A percentile compares a stretch with the other conserved stretches of the same genome.
These are phyloP conservation scores for Apium graveolens DNA, from an alignment of 129 eudicot species.

Conservation along the genomic window DNA sequence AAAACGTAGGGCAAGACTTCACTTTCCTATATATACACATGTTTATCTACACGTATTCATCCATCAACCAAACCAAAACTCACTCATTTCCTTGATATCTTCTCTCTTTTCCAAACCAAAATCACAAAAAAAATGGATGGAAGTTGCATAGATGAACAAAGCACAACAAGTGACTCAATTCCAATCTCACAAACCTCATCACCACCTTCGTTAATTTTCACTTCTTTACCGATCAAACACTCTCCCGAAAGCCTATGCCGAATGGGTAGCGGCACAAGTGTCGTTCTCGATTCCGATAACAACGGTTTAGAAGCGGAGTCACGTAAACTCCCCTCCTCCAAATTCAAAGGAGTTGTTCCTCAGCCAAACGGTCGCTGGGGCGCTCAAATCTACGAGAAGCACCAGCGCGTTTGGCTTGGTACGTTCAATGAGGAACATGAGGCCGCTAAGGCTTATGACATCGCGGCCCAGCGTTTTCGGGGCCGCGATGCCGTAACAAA, in stretches of 20 bases:
- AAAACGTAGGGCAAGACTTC: background rate
- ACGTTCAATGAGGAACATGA: slow-evolving; percentile 80
- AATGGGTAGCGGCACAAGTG: slow-evolving; percentile 57
- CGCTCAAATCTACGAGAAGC: slow-evolving; percentile 92
- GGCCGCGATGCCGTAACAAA: slow-evolving; percentile 91
- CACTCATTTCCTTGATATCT: background rate
- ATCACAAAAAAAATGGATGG: slow-evolving; percentile 25
- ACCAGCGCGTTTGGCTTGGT: slow-evolving; percentile 93
- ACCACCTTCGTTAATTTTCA: background rate
- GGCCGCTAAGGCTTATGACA: slow-evolving; percentile 81
- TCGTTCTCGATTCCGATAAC: slow-evolving; percentile 49
- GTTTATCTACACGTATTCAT: slow-evolving; percentile 16
- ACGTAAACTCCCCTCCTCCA: slow-evolving; percentile 73
- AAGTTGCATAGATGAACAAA: slow-evolving; percentile 55
- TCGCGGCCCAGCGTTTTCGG: slow-evolving; percentile 80
- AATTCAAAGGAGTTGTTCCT: slow-evolving; percentile 92
- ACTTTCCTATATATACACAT: slow-evolving; percentile 34
- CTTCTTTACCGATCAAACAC: slow-evolving; percentile 15
- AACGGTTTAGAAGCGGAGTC: slow-evolving; percentile 68
- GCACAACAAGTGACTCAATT: slow-evolving; percentile 41
- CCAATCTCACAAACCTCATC: slow-evolving; percentile 25
- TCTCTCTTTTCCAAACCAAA: background rate
- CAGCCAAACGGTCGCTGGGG: slow-evolving; percentile 99
- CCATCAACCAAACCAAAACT: slow-evolving; percentile 18
- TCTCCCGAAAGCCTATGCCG: slow-evolving; percentile 26